phyloP scores from a whole-genome alignment of 208 protist genomes.

The Trypanosomatidae sp. region DNA sequence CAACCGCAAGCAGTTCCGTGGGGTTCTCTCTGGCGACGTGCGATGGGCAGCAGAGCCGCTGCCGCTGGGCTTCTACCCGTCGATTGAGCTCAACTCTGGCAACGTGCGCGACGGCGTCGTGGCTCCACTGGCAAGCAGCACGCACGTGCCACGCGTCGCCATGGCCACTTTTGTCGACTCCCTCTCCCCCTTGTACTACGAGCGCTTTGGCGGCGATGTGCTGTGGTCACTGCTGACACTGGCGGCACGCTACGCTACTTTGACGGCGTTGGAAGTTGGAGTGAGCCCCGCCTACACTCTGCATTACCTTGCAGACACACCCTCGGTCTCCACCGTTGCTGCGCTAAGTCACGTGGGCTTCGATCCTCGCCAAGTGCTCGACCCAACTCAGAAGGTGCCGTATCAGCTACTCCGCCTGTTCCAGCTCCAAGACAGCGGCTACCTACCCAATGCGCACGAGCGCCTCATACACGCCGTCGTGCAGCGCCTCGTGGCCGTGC shows the following conservation, averaged over 20 bases:
- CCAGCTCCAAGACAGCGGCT: slow-evolving; percentile 25
- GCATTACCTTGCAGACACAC: neutral
- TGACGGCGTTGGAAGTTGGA: slow-evolving; percentile 28
- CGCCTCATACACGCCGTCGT: slow-evolving; percentile 26
- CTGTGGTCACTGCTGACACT: slow-evolving; percentile 24
- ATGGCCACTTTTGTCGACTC: slow-evolving; percentile 26
- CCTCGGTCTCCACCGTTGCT: neutral
- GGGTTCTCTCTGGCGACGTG: slow-evolving; percentile 12
- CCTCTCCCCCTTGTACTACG: slow-evolving; percentile 21
- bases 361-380: slow-evolving; percentile 30
- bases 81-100: slow-evolving; percentile 30
- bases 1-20: slow-evolving; percentile 16
- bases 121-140: slow-evolving; percentile 17
- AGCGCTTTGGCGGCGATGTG: slow-evolving; percentile 29
- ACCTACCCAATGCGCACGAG: slow-evolving; percentile 24
- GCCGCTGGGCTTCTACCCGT: slow-evolving; percentile 32
- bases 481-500: slow-evolving; percentile 21
- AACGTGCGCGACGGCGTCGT: slow-evolving; percentile 14
- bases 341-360: neutral
- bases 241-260: slow-evolving; percentile 18
- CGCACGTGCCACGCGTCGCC: slow-evolving; percentile 12
- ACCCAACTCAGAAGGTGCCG: slow-evolving; percentile 16
- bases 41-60: slow-evolving; percentile 32
- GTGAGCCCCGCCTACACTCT: slow-evolving; percentile 32
- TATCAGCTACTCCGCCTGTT: slow-evolving; percentile 26